Base-by-base conservation (phyloP, 805 yeast genomes). In the Wickerhamomyces ciferrii region DNA sequence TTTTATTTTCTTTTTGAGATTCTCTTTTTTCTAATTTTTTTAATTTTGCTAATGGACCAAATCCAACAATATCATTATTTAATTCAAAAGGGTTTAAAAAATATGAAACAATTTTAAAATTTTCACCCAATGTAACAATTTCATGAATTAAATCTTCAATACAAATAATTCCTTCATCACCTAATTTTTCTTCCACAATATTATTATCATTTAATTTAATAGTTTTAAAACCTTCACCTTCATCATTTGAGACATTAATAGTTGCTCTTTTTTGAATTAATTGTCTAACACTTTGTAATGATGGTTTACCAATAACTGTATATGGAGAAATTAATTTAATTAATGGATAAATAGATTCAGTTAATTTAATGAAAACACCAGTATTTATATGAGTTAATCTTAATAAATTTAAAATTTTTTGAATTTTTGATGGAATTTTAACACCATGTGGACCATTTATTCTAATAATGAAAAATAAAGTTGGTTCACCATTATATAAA, bases 141-240 rank as follows among this genome's bases (percentile, higher is more conserved):
- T 86, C 92, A 59, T 83, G 88, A 45, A 87, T 78, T 47, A 87
- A 72, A 66, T 87, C 95, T 69, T 87, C 94, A 18, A 84, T 76
- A 78, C 95, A 87, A 52, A 87, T 80, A 49, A 84, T 69, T 25
- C 92, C 90, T 45, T 71, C 68, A 9, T 83, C 86, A 37, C 84
- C 84, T 51, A 87, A 72, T 57, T 72, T 70, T 57, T 85, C 90
- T 67, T 87, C 95, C 44, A 87, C 83, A 37, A 81, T 66, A 56
- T 79, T 82, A 69, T 87, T 87, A 65, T 83, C 89, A 63, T 86
- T 87, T 55, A 87, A 68, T 48, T 80, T 75, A 36, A 75, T 65
- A 42, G 70, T 68, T 41, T 68, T 71, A 14, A 60, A 54, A 21
- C 49, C 61, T 9, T 46, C 47, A 24, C 63, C 68, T 32, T 67